These are phyloP conservation scores for Cryptococcus floricola DNA, from an alignment of 1,284 basidiomycete genomes.

Conservation along the genomic window DNA sequence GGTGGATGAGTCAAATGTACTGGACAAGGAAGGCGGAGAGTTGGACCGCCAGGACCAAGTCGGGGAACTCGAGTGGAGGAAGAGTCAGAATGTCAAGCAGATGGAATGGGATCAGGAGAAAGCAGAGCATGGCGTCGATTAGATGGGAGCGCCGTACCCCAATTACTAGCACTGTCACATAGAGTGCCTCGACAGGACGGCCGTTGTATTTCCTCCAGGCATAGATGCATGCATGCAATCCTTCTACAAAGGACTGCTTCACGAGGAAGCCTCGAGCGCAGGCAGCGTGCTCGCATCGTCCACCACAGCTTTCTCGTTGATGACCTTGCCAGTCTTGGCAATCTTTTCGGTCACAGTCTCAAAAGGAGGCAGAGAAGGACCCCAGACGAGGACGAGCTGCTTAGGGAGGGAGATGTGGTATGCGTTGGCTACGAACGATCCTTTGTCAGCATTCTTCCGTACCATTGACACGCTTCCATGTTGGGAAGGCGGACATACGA, in stretches of 20 bases:
- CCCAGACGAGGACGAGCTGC: constrained; percentile 47
- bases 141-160: not conserved
- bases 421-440: constrained; percentile 31
- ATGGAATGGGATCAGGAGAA: not conserved
- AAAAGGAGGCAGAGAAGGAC: constrained; percentile 39
- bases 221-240: not conserved
- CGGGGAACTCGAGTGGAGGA: not conserved
- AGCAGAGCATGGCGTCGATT: not conserved
- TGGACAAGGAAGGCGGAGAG: not conserved
- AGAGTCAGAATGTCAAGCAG: not conserved
- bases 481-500: constrained; percentile 32
- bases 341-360: constrained; percentile 45
- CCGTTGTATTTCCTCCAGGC: not conserved
- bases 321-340: constrained; percentile 48
- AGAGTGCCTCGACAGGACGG: not conserved
- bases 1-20: not conserved
- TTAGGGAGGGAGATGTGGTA: constrained; percentile 41
- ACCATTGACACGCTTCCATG: not conserved
- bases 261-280: constrained; percentile 11
- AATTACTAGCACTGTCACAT: not conserved
- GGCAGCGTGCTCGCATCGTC: constrained; percentile 17
- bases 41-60: not conserved
- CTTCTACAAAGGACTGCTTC: not conserved
- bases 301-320: constrained; percentile 26
- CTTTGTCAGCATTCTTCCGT: not conserved